Conservation (phyloP, 371 early-diverging fungal species). For the Mortierella sp. region DNA sequence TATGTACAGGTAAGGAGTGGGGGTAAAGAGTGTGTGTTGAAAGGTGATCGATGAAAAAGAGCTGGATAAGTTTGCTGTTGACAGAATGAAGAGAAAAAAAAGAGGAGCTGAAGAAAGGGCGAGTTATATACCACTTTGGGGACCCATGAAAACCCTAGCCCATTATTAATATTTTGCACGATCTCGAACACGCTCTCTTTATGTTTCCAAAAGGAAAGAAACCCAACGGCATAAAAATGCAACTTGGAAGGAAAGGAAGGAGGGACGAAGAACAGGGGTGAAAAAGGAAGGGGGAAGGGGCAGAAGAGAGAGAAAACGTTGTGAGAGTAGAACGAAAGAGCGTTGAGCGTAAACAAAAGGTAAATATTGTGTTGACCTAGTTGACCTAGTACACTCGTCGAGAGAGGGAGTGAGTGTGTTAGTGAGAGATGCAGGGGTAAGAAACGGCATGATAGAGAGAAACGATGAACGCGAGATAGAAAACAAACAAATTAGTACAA, state of each 20-base stretch:
- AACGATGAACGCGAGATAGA: neutral
- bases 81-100: neutral
- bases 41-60: neutral
- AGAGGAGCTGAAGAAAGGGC: neutral
- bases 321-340: too few species aligned
- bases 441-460: neutral
- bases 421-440: neutral
- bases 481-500: neutral
- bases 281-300: neutral
- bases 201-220: neutral
- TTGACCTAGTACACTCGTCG: too few species aligned
- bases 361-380: neutral
- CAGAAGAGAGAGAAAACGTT: neutral
- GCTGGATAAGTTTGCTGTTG: neutral
- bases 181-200: neutral
- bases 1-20: neutral
- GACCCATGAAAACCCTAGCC: neutral
- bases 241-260: neutral
- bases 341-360: neutral
- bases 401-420: too few species aligned
- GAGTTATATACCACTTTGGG: neutral
- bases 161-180: neutral
- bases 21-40: neutral
- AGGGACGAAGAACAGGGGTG: neutral
- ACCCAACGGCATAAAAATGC: neutral